Evolutionary conservation across 305 asterid species (phyloP), one percentile per base, ranked within the genome.

Genomic region (Andrographis paniculata): DNA sequence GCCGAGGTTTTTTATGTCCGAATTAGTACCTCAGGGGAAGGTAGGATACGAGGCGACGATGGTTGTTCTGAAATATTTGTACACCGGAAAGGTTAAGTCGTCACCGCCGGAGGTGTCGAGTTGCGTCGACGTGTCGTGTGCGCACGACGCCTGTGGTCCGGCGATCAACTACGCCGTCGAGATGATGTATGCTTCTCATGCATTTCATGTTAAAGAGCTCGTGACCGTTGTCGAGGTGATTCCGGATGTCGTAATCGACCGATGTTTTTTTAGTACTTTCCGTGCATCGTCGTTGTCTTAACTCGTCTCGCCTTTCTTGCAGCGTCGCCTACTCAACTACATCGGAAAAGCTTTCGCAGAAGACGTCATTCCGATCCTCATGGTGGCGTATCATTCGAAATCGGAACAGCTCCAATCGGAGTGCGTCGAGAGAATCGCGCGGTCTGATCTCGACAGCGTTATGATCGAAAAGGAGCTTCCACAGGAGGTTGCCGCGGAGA

Each of bases 171-270:
- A 67, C 31, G 80, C 82, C 0, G 94, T 77, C 53, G 87, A 81
- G 36, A 80, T 87, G 75, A 84, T 87, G 86, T 81, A 84, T 59
- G 88, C 92, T 55, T 84, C 92, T 30, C 74, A 80, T 23, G 63
- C 62, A 14, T 87, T 87, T 63, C 82, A 79, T 73, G 77, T 87
- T 61, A 74, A 75, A 55, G 94, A 84, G 52, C 95, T 87, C 48
- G 79, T 76, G 49, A 46, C 70, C 70, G 67, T 73, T n/a, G 66
- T 75, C 61, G 86, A 87, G 97, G 97, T 81, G 19, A 37, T 40
- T 50, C 44, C 24, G 21, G 56, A n/a, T n/a, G n/a, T n/a, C n/a
- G n/a, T n/a, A n/a, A n/a, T n/a, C n/a, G n/a, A n/a, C n/a, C n/a
- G n/a, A n/a, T n/a, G n/a, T n/a, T n/a, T n/a, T n/a, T n/a, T n/a